A percentile compares a stretch with the other conserved stretches of the same genome.
phyloP scores from a whole-genome alignment of 805 yeast species.

The Kazachstania taianensis region DNA sequence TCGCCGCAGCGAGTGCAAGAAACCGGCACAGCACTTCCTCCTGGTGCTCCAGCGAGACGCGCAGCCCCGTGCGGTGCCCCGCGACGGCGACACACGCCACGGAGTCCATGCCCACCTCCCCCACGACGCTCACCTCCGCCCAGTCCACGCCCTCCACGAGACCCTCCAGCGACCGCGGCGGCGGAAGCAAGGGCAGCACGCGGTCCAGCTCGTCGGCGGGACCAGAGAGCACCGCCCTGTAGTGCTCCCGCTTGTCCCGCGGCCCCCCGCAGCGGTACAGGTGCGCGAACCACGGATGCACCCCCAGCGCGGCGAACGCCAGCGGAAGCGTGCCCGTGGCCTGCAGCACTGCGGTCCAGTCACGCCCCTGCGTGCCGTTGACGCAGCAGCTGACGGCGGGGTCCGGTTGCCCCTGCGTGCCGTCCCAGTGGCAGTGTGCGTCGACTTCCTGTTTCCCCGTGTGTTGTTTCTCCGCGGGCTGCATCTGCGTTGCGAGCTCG shows the following conservation, averaged over 20 bases:
- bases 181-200: not conserved
- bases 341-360: not conserved
- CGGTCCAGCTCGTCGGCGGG: conserved; percentile 12
- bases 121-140: conserved; percentile 38
- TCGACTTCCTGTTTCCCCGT: conserved; percentile 13
- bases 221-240: not conserved
- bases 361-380: conserved; percentile 32
- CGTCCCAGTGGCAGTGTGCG: conserved; percentile 29
- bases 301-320: conserved; percentile 52
- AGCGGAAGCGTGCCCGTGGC: too few species aligned
- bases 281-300: conserved; percentile 92
- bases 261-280: conserved; percentile 30
- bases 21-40: conserved; percentile 38
- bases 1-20: conserved; percentile 42
- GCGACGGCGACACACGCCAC: conserved; percentile 56
- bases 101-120: conserved; percentile 92
- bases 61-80: conserved; percentile 38
- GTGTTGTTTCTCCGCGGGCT: too few species aligned
- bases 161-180: not conserved
- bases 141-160: conserved; percentile 8
- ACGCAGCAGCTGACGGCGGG: conserved; percentile 38
- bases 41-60: conserved; percentile 63
- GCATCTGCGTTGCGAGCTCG: too few species aligned
- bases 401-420: conserved; percentile 29
- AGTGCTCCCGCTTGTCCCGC: not conserved